Evolutionary conservation across 1,284 basidiomycete species (phyloP).

Genomic region (Stygiomarasmius scandens): DNA sequence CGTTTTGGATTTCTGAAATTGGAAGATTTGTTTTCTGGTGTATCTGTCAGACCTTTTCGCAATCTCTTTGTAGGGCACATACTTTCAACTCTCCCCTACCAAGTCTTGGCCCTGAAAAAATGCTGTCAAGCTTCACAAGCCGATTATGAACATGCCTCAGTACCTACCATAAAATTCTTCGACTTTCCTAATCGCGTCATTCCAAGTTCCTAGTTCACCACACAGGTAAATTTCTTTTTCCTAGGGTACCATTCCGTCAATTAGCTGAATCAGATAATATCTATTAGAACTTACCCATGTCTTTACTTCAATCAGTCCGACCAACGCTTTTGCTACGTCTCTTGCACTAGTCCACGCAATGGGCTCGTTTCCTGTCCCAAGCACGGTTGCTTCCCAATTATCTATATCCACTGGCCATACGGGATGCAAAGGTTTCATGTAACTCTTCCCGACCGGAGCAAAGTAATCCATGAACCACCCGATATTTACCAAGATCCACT

Average conservation of each 20-base stretch:
- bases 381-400: slow-evolving; percentile 3
- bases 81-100: not conserved
- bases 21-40: slow-evolving; percentile 1
- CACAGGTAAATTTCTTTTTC: slow-evolving; percentile 6
- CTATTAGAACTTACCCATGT: not conserved
- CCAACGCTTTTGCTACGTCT: slow-evolving; percentile 10
- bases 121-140: not conserved
- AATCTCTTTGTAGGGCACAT: not conserved
- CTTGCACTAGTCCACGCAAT: slow-evolving; percentile 9
- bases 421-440: slow-evolving; percentile 10
- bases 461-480: slow-evolving; percentile 16
- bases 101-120: not conserved
- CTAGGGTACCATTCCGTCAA: not conserved
- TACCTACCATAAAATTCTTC: slow-evolving; percentile 4
- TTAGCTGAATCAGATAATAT: no score
- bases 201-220: slow-evolving; percentile 10
- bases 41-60: not conserved
- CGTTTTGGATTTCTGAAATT: not conserved
- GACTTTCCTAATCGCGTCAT: slow-evolving; percentile 7
- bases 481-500: slow-evolving; percentile 10
- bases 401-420: slow-evolving; percentile 14
- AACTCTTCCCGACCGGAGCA: slow-evolving; percentile 5
- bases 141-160: no score
- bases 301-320: slow-evolving; percentile 4
- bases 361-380: slow-evolving; percentile 11